phyloP scores from a whole-genome alignment of 257 asterid species.

The Catharanthus roseus region DNA sequence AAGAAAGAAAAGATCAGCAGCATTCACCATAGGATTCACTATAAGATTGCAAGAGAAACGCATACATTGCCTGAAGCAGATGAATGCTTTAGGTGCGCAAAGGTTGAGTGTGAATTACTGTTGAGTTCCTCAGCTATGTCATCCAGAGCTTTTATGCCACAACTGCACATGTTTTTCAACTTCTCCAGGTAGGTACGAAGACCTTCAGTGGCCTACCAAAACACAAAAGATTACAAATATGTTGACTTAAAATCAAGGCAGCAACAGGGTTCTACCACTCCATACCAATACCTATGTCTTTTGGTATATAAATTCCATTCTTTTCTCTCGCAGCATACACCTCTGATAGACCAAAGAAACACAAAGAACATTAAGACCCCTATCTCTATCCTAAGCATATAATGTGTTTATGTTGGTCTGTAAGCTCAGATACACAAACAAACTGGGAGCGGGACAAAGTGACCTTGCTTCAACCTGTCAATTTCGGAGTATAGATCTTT shows the following conservation, averaged over 20 bases:
- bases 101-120: constrained; percentile 66
- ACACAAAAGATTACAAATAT: neutral
- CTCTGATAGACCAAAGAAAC: constrained; percentile 44
- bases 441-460: constrained; percentile 13
- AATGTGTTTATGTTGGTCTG: no score
- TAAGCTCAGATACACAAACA: neutral
- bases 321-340: constrained; percentile 98
- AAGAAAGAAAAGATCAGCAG: constrained; percentile 3
- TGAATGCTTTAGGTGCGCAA: constrained; percentile 71
- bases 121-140: constrained; percentile 78
- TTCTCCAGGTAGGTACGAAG: constrained; percentile 64
- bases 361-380: neutral
- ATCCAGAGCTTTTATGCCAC: constrained; percentile 71
- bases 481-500: constrained; percentile 45
- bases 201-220: constrained; percentile 74
- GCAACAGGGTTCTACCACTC: constrained; percentile 16
- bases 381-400: neutral
- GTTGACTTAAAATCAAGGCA: constrained; percentile 6
- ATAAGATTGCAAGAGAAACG: constrained; percentile 23
- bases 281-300: constrained; percentile 59
- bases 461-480: constrained; percentile 97
- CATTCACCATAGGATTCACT: no score
- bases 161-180: constrained; percentile 68
- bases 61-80: constrained; percentile 71
- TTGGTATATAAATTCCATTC: constrained; percentile 95